Evolutionary conservation across 2,329 filamentous ascomycete genomes (phyloP).

Genomic region (Pezicula neosporulosa): DNA sequence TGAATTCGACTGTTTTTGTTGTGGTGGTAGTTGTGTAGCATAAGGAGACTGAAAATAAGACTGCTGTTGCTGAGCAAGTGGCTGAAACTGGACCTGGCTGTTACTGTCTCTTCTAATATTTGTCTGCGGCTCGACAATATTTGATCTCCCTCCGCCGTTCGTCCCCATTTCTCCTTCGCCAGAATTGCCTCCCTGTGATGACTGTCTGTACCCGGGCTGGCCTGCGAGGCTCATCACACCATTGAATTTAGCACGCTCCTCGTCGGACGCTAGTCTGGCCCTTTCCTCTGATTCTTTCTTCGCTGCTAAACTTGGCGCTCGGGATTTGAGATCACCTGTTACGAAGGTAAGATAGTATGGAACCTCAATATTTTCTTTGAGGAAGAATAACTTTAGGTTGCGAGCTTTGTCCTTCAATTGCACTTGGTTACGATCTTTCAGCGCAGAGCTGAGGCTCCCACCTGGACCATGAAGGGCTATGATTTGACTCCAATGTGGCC

Average conservation of each 20-base stretch:
- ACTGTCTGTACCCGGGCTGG: not conserved
- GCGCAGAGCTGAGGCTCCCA: conserved; percentile 75
- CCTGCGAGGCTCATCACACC: conserved; percentile 55
- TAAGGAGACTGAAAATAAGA: too few species aligned
- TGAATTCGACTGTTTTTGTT: too few species aligned
- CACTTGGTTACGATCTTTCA: conserved; percentile 87
- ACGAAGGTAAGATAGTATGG: conserved; percentile 84
- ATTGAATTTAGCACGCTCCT: conserved; percentile 57
- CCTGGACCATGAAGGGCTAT: conserved; percentile 77
- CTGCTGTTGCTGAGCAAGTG: too few species aligned
- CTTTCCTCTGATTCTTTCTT: conserved; percentile 65
- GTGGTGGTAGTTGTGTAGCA: too few species aligned
- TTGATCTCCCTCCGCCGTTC: not conserved
- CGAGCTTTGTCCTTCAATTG: conserved; percentile 90
- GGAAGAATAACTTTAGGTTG: conserved; percentile 86
- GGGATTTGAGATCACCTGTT: conserved; percentile 84
- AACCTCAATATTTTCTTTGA: conserved; percentile 89
- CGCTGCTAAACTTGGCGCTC: conserved; percentile 72
- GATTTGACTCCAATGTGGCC: conserved; percentile 92
- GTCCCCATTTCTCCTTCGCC: not conserved
- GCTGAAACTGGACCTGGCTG: too few species aligned
- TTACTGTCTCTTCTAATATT: too few species aligned
- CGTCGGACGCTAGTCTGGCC: conserved; percentile 53
- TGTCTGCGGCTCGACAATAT: too few species aligned
- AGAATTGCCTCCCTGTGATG: too few species aligned